Evolutionary conservation across 257 asterid genomes (phyloP), one percentile per base, ranked within the genome.

Genomic region (Solanum dulcamara): DNA sequence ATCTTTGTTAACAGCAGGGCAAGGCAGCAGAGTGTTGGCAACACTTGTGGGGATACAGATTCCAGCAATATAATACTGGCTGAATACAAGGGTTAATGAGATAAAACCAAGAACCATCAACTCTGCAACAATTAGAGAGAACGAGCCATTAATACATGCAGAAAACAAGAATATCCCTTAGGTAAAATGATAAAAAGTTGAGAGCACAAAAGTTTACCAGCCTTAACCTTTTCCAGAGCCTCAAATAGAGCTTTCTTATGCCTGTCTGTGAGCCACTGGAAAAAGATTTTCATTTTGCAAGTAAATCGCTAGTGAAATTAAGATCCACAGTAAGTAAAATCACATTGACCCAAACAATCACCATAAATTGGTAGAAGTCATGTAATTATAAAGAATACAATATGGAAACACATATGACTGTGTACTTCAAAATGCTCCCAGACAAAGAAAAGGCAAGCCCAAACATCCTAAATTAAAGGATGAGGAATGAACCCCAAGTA

Each of bases 91-190:
- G 33, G 87, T 87, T 18, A 97, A 91, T 1, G 99, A 97, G 89
- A 97, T 97, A 89, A 97, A 97, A 77, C 97, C 99, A 17, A 96
- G 98, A 84, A 96, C 86, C 99, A 96, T 96, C 96, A 96, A 89
- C 92, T 97, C 99, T 96, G 98, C 85, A 88, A 87, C 82, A 50
- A 84, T 22, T 75, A 88, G 85, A 84, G 82, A 30, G 60, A 75
- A 75, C 10, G 85, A 22, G 44, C 38, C 77, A 48, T 48, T 18
- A 67, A 81, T 48, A 11, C 66, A 80, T 6, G 84, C 66, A 68
- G 18, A 83, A 38, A 83, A 44, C 32, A 12, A 64, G 48, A 17
- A 22, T 74, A 32, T 32, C 40, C 26, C 5, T 3, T 11, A 1
- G 66, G 64, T 28, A 30, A 48, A 48, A 30, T 79, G 57, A 15